phyloP scores from a whole-genome alignment of 2,329 filamentous ascomycete species.

The Graphium sp. region DNA sequence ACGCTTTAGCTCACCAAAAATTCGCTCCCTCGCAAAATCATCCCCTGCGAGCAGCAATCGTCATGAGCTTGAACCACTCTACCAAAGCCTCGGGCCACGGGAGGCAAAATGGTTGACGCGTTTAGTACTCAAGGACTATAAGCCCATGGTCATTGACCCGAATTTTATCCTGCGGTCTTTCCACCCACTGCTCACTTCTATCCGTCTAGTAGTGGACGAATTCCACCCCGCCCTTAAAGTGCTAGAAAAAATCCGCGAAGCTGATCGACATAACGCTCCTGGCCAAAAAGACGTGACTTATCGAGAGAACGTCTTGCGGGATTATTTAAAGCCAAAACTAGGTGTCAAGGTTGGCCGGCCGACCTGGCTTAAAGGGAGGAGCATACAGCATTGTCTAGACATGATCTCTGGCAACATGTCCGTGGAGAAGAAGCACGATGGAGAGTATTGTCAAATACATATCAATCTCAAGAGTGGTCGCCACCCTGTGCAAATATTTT shows the following conservation, averaged over 20 bases:
- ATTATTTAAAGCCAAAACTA: slow-evolving; percentile 31
- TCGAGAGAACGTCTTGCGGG: slow-evolving; percentile 8
- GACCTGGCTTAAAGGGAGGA: slow-evolving; percentile 47
- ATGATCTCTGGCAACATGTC: slow-evolving; percentile 49
- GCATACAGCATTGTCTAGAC: slow-evolving; percentile 57
- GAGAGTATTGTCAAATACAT: slow-evolving; percentile 83
- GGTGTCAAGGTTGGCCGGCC: slow-evolving; percentile 50
- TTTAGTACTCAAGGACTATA: slow-evolving; percentile 59
- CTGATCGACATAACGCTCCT: slow-evolving; percentile 8
- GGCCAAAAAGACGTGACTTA: slow-evolving; percentile 6
- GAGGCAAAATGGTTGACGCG: slow-evolving; percentile 83
- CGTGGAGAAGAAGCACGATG: slow-evolving; percentile 70
- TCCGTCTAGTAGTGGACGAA: slow-evolving; percentile 54
- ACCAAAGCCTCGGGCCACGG: slow-evolving; percentile 39
- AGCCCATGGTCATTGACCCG: slow-evolving; percentile 47
- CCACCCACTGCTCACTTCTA: slow-evolving; percentile 52
- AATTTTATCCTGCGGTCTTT: slow-evolving; percentile 38
- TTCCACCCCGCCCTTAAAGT: slow-evolving; percentile 42
- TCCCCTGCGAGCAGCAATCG: slow-evolving; percentile 13
- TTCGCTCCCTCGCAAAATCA: slow-evolving; percentile 22
- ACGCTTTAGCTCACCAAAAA: slow-evolving; percentile 50
- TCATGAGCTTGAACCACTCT: slow-evolving; percentile 35
- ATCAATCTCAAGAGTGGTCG: slow-evolving; percentile 43
- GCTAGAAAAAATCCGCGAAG: slow-evolving; percentile 20
- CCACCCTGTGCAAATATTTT: slow-evolving; percentile 62